Evolutionary conservation across 2,329 filamentous ascomycete genomes (phyloP).

Genomic region (Furcasterigmium sp.): DNA sequence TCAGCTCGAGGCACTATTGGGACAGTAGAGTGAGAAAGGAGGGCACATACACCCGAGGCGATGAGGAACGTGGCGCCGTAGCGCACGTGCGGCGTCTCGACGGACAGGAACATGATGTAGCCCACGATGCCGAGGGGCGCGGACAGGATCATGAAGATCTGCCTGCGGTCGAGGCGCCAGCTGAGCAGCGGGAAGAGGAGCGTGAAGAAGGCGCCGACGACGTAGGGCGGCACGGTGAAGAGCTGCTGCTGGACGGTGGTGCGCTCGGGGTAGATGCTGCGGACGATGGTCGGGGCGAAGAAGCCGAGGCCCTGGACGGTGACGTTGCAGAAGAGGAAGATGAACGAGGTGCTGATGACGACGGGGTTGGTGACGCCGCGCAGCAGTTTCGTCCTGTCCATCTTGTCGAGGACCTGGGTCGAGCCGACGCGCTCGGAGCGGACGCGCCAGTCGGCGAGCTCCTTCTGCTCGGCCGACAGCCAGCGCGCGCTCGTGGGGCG

Average conservation of each 20-base stretch:
- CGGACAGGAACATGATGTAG: slow-evolving; percentile 64
- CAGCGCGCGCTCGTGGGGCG: slow-evolving; percentile 62
- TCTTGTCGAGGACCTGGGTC: slow-evolving; percentile 58
- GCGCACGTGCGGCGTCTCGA: slow-evolving; percentile 41
- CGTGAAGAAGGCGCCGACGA: slow-evolving; percentile 60
- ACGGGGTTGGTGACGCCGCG: slow-evolving; percentile 61
- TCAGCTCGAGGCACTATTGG: too few relatives aligned
- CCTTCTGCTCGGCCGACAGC: slow-evolving; percentile 61
- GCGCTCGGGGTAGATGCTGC: slow-evolving; percentile 58
- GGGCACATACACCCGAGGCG: slow-evolving; percentile 53
- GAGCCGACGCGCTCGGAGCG: slow-evolving; percentile 60
- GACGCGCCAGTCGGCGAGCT: slow-evolving; percentile 59
- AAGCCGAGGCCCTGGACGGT: slow-evolving; percentile 69
- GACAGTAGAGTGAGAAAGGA: too few relatives aligned
- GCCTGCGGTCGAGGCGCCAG: slow-evolving; percentile 53
- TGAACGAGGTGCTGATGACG: slow-evolving; percentile 39
- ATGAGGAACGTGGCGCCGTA: slow-evolving; percentile 67
- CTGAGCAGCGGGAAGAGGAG: slow-evolving; percentile 52
- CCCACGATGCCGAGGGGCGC: slow-evolving; percentile 60
- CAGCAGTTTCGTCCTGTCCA: slow-evolving; percentile 50
- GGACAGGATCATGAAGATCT: slow-evolving; percentile 53
- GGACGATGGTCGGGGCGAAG: slow-evolving; percentile 67
- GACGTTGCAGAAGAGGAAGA: slow-evolving; percentile 63
- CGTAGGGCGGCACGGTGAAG: slow-evolving; percentile 64
- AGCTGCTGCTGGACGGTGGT: slow-evolving; percentile 60